Conservation (phyloP, 352 stramenopile genomes). For the Blastocystis sp. region DNA sequence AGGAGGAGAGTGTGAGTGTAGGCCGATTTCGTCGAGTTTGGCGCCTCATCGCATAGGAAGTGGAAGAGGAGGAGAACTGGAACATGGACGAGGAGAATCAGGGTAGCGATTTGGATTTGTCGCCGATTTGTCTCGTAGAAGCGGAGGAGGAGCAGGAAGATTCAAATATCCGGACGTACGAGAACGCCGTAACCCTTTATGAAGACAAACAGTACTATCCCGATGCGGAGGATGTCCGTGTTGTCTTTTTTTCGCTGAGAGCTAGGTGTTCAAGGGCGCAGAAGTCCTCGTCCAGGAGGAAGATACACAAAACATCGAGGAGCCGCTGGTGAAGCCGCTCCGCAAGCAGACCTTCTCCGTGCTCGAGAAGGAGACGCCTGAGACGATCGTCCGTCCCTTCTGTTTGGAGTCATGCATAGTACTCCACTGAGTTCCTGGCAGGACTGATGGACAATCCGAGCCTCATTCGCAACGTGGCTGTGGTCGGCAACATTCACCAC, state of each 20-base stretch:
- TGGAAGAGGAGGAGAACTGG: slow-evolving; percentile 77
- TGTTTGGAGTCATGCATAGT: slow-evolving; percentile 76
- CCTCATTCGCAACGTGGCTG: slow-evolving; percentile 86
- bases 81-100: slow-evolving; percentile 65
- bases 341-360: slow-evolving; percentile 87
- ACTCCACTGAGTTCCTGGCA: slow-evolving; percentile 82
- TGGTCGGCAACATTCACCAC: slow-evolving; percentile 94
- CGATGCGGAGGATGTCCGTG: slow-evolving; percentile 85
- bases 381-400: slow-evolving; percentile 74
- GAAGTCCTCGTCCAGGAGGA: slow-evolving; percentile 96
- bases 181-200: slow-evolving; percentile 91
- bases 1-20: slow-evolving; percentile 71
- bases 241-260: background rate
- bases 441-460: slow-evolving; percentile 83
- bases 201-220: slow-evolving; percentile 99
- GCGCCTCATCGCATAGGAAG: slow-evolving; percentile 61
- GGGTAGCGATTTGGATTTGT: background rate
- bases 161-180: slow-evolving; percentile 66
- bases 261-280: slow-evolving; percentile 76
- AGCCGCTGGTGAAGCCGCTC: slow-evolving; percentile 93
- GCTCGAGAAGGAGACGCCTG: slow-evolving; percentile 79
- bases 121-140: slow-evolving; percentile 23
- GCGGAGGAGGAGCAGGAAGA: slow-evolving; percentile 59
- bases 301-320: slow-evolving; percentile 94
- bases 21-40: slow-evolving; percentile 13